A percentile compares a stretch with the other conserved stretches of the same genome.
phyloP scores from a whole-genome alignment of 768 basidiomycete genomes.

The Lepiota subincarnata region DNA sequence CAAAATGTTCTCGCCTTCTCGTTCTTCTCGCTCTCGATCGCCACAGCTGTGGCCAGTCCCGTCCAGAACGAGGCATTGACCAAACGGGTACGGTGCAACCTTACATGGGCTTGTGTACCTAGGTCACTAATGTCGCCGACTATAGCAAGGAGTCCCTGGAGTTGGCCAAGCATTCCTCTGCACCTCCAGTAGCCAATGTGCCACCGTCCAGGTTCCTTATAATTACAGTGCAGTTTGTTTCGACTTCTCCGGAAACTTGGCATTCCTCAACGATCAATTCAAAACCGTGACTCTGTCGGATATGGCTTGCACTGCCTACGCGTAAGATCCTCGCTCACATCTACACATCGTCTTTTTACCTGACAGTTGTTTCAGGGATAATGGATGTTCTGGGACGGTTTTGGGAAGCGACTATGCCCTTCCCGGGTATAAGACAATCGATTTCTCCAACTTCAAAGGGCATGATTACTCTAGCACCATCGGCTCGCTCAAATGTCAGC shows the following conservation, averaged over 20 bases:
- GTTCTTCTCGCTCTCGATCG: no score
- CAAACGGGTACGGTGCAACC: no score
- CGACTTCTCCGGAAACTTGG: not conserved
- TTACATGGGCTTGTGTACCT: no score
- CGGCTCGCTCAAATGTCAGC: not conserved
- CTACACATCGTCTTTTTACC: not conserved
- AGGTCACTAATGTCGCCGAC: no score
- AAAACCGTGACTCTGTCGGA: not conserved
- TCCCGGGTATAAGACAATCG: not conserved
- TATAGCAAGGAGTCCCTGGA: not conserved
- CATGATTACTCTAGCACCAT: not conserved
- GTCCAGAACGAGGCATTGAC: no score
- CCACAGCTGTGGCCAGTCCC: no score
- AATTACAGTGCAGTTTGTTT: not conserved
- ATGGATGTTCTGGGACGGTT: not conserved
- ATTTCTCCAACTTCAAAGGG: not conserved
- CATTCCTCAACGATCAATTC: constrained; percentile 3
- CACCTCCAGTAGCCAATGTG: not conserved
- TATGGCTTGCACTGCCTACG: not conserved
- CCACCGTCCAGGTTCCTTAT: not conserved
- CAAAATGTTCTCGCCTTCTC: no score
- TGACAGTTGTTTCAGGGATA: not conserved
- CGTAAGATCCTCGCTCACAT: not conserved
- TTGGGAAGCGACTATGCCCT: not conserved
- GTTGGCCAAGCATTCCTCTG: not conserved